These are phyloP conservation scores for Diutina mesorugosa DNA, from an alignment of 1,139 yeast genomes.

Conservation along the genomic window DNA sequence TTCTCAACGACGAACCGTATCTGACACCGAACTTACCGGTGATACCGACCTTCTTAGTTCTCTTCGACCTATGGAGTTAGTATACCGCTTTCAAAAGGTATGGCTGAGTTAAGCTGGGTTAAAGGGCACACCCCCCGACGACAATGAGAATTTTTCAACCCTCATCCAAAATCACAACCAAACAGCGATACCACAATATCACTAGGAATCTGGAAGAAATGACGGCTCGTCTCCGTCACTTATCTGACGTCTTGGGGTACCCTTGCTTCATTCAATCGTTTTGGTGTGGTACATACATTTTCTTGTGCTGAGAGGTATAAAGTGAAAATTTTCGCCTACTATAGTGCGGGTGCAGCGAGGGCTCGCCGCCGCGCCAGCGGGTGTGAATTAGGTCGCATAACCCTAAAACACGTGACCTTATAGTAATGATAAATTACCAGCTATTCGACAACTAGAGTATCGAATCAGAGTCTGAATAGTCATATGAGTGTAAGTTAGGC, in stretches of 20 bases:
- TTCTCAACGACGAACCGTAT: constrained; percentile 99
- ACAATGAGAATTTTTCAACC: not conserved
- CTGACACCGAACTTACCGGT: constrained; percentile 99
- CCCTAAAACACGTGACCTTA: not conserved
- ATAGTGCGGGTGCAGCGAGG: not conserved
- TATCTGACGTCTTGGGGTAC: not conserved
- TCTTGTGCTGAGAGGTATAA: not conserved
- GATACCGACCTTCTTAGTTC: constrained; percentile 99
- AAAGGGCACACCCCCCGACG: not conserved
- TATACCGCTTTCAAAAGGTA: constrained; percentile 8
- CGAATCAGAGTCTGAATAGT: too few species aligned
- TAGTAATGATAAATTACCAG: too few species aligned
- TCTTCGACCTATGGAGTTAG: constrained; percentile 77
- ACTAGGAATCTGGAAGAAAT: not conserved
- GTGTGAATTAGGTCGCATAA: not conserved
- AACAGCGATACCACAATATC: not conserved
- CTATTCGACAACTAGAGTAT: too few species aligned
- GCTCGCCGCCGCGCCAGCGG: not conserved
- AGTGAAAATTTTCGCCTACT: not conserved
- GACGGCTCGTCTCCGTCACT: not conserved
- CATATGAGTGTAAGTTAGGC: too few species aligned
- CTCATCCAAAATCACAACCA: not conserved
- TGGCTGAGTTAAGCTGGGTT: too few species aligned
- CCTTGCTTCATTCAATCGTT: not conserved
- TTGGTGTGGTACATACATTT: constrained; percentile 1